Evolutionary conservation across 2,329 filamentous ascomycete species (phyloP).

Genomic region (Alternaria viburni): DNA sequence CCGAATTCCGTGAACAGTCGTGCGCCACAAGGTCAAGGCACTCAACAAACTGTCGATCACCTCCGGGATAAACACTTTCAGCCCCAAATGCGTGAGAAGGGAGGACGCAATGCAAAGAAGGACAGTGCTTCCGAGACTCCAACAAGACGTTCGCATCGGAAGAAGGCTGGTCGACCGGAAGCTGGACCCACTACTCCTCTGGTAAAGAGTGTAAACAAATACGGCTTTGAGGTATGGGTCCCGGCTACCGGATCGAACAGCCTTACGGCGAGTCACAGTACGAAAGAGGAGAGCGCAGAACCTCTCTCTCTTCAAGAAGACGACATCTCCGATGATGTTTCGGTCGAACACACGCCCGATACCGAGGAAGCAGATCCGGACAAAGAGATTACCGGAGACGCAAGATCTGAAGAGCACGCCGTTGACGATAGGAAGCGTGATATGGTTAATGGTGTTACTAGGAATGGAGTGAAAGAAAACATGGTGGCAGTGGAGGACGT

Average conservation of each 20-base stretch:
- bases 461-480: not conserved
- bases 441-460: not conserved
- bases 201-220: not conserved
- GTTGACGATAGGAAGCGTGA: rapidly evolving
- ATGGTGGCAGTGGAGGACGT: not conserved
- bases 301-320: not conserved
- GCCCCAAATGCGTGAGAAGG: not conserved
- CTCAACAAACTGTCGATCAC: not conserved
- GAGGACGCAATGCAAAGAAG: not conserved
- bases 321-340: not conserved
- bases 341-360: too few species aligned
- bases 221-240: not conserved
- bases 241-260: not conserved
- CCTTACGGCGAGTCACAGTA: not conserved
- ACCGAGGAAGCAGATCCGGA: rapidly evolving
- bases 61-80: not conserved
- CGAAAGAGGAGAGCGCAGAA: not conserved
- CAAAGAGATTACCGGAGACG: not conserved
- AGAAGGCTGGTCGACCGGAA: not conserved
- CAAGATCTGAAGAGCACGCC: not conserved
- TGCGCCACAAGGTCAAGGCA: not conserved
- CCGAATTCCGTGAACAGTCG: not conserved
- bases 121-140: not conserved
- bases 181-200: not conserved
- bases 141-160: not conserved